Base-by-base conservation (phyloP, 257 asterid species). In the Solanum tarijense region DNA sequence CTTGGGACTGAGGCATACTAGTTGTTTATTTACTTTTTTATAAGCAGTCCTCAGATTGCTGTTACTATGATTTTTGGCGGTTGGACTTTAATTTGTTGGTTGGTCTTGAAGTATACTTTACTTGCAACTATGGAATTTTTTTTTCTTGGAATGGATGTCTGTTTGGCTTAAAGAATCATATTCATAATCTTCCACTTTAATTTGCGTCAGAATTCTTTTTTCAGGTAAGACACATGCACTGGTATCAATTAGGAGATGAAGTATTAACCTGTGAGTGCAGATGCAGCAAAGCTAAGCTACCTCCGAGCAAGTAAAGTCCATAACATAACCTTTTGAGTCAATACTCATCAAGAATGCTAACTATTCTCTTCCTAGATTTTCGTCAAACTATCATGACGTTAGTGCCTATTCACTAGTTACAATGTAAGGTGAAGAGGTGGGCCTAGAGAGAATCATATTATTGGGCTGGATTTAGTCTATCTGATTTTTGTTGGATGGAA, bases 211-310 rank as follows among this genome's bases (percentile, higher is more conserved):
- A 86, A 55, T n/a, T 88, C 55, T 87, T 38, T 91, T 89, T 83
- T 6, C 94, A 97, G 99, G 98, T 97, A 87, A 97, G 93, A 88
- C 99, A 97, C 93, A 90, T 96, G 96, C 98, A 96, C 65, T 96
- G 99, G 98, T 96, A 95, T 91, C 96, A 90, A 84, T 73, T 92
- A 86, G 98, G 98, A 84, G 98, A 96, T 85, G 86, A 93, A 88
- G 88, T 91, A 87, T 96, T 98, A 60, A 90, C 94, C 87, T 96
- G 99, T 90, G 98, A 96, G 90, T 96, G 99, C 93, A 94, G 98
- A 94, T 96, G 98, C 90, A 94, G 90, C 84, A 94, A 98, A 89
- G 98, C 99, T 65, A 92, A 92, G 89, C 82, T 96, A 92, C 99
- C 98, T 7, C 96, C 98, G 76, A 96, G 98, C 98, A 96, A 92